Percentiles rank a stretch among this genome's conserved stretches.
phyloP scores from a whole-genome alignment of 2,329 filamentous ascomycete species.

The Neonectria sp. region DNA sequence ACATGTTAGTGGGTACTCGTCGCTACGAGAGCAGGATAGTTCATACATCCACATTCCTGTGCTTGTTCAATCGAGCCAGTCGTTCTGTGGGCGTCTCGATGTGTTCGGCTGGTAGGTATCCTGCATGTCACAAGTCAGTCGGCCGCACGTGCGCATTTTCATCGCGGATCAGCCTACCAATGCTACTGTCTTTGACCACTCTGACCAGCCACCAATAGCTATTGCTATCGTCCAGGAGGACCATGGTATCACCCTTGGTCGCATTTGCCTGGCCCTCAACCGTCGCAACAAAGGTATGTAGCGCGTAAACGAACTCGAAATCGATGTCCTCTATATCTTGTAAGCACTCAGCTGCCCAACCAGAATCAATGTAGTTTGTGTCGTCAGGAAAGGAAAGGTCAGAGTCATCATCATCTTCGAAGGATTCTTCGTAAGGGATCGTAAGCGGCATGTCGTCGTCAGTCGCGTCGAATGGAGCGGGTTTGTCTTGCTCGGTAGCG shows the following conservation, averaged over 20 bases:
- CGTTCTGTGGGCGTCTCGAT: conserved; percentile 98
- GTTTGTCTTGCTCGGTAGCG: conserved; percentile 46
- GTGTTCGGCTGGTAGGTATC: conserved; percentile 96
- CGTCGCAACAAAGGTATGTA: conserved; percentile 97
- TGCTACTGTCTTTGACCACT: conserved; percentile 97
- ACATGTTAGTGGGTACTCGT: conserved; percentile 28
- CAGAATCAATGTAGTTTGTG: conserved; percentile 77
- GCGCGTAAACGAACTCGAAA: conserved; percentile 98
- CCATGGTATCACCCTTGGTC: conserved; percentile 99
- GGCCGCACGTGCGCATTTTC: conserved; percentile 16
- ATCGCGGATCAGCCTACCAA: conserved; percentile 67
- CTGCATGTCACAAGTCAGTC: conserved; percentile 61
- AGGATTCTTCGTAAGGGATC: conserved; percentile 62
- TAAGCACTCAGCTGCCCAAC: conserved; percentile 89
- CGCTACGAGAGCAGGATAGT: neutral
- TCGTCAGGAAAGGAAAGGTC: conserved; percentile 70
- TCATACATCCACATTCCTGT: conserved; percentile 95
- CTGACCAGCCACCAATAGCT: conserved; percentile 99
- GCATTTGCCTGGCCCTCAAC: conserved; percentile 99
- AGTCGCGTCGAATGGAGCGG: conserved; percentile 41
- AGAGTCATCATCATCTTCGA: conserved; percentile 73
- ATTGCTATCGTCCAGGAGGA: conserved; percentile 97
- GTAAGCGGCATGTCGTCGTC: conserved; percentile 53
- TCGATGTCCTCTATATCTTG: conserved; percentile 97
- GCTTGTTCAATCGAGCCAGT: conserved; percentile 94